These are phyloP conservation scores for Amaranthus palmeri DNA, from an alignment of 148 eudicot genomes.

Conservation along the genomic window DNA sequence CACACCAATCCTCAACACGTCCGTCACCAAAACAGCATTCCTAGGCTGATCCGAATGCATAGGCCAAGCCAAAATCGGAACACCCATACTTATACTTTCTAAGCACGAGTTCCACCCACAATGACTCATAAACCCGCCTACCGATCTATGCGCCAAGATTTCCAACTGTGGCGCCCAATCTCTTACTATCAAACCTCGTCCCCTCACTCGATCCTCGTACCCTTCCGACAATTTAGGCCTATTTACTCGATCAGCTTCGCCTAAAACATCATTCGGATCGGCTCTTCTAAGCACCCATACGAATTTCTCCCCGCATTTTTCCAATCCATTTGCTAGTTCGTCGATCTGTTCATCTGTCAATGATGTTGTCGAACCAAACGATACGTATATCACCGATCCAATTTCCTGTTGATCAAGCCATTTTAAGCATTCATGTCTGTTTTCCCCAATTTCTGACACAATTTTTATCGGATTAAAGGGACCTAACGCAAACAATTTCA, in stretches of 20 bases:
- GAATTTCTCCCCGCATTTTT: slow-evolving; percentile 45
- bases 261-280: slow-evolving; percentile 19
- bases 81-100: slow-evolving; percentile 53
- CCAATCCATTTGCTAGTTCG: slow-evolving; percentile 64
- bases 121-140: slow-evolving; percentile 51
- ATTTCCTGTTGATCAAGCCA: slow-evolving; percentile 30
- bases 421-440: slow-evolving; percentile 19
- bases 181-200: slow-evolving; percentile 37
- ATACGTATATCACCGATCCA: slow-evolving; percentile 51
- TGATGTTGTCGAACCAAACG: slow-evolving; percentile 55
- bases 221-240: slow-evolving; percentile 42
- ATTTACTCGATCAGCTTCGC: slow-evolving; percentile 14
- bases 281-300: slow-evolving; percentile 51
- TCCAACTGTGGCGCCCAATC: slow-evolving; percentile 69
- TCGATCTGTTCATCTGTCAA: slow-evolving; percentile 37
- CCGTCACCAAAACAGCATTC: slow-evolving; percentile 32
- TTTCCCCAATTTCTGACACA: neutral
- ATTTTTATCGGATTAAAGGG: slow-evolving; percentile 22
- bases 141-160: slow-evolving; percentile 47
- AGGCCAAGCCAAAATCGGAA: slow-evolving; percentile 53
- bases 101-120: slow-evolving; percentile 67
- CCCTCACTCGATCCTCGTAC: slow-evolving; percentile 46
- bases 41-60: slow-evolving; percentile 70
- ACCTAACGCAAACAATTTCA: slow-evolving; percentile 24
- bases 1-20: slow-evolving; percentile 33